phyloP scores from a whole-genome alignment of 1,139 yeast genomes.

The Sugiyamaella japonica region DNA sequence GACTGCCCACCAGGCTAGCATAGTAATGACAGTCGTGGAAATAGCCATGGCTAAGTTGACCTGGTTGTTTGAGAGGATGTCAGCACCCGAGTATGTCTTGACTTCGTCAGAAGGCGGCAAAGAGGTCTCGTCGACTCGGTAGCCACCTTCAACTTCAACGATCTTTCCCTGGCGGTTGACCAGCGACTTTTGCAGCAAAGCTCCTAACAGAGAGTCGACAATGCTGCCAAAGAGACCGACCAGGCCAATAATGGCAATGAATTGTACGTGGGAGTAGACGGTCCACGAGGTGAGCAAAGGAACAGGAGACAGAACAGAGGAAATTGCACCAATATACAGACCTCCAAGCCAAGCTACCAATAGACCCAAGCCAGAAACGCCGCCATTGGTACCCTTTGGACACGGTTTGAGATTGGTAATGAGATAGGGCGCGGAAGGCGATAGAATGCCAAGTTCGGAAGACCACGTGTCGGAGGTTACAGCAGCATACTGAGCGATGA shows the following conservation, averaged over 20 bases:
- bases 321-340: constrained; percentile 40
- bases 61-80: constrained; percentile 45
- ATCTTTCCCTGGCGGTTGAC: constrained; percentile 43
- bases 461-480: constrained; percentile 54
- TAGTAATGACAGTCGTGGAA: constrained; percentile 36
- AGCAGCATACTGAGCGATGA: constrained; percentile 48
- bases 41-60: constrained; percentile 46
- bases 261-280: constrained; percentile 21
- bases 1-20: constrained; percentile 33
- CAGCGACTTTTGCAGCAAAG: constrained; percentile 44
- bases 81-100: constrained; percentile 33
- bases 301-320: constrained; percentile 32
- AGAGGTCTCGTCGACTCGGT: constrained; percentile 26
- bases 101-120: constrained; percentile 16
- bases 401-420: constrained; percentile 47
- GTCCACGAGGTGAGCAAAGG: constrained; percentile 15
- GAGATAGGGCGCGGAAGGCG: constrained; percentile 43
- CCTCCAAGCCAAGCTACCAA: constrained; percentile 46
- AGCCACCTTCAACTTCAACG: constrained; percentile 48
- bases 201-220: constrained; percentile 50
- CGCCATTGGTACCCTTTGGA: constrained; percentile 54
- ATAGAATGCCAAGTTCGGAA: constrained; percentile 51
- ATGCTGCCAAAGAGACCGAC: constrained; percentile 47
- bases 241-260: constrained; percentile 37
- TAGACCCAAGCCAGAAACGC: constrained; percentile 46